Base-by-base conservation (phyloP, 306 rosid genomes). In the Corylus avellana region DNA sequence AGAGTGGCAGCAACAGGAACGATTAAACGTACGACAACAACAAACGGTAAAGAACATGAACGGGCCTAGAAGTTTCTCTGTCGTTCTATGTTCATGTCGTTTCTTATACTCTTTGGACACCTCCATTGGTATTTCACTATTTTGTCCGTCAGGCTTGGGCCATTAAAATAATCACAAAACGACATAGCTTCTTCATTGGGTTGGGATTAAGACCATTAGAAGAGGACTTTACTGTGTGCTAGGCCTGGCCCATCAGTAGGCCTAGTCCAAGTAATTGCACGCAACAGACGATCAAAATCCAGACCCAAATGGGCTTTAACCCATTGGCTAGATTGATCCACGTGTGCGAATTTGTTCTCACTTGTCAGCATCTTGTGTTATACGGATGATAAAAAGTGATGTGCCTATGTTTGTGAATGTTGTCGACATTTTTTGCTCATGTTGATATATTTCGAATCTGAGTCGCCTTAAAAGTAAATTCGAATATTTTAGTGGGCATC, bases 401-500 rank as follows among this genome's bases (percentile, higher is more conserved):
- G 50, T 37, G 48, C 72, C 72, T 14, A 8, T 67, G 4, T 37
- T 8, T 67, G 51, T 37, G 25, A 0, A 67, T 42, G 55, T 25
- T 55, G 77, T 73, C 56, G 27, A 57, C 75, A 56, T 69, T 44
- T 75, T 68, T 27, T 4, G 6, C 56, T 35, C 49, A 37, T 12
- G 47, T 17, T 49, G 32, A 2, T 3, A 44, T 27, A 73, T 48
- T 49, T 35, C 49, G 74, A 58, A 78, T 70, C 78, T 27, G 17
- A 75, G n/a, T 18, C 25, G 8, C 8, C 9, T 14, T n/a, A 47
- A 55, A 58, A 72, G 35, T 6, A 56, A 56, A 58, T 69, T 49
- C 59, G 78, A 22, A 73, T 29, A 58, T 68, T 49, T 59, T 57
- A 61, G 35, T n/a, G 56, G 69, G 77, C 66, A 74, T 69, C 69